Conservation (phyloP, 257 asterid genomes). For the Solanum raphanifolium region DNA sequence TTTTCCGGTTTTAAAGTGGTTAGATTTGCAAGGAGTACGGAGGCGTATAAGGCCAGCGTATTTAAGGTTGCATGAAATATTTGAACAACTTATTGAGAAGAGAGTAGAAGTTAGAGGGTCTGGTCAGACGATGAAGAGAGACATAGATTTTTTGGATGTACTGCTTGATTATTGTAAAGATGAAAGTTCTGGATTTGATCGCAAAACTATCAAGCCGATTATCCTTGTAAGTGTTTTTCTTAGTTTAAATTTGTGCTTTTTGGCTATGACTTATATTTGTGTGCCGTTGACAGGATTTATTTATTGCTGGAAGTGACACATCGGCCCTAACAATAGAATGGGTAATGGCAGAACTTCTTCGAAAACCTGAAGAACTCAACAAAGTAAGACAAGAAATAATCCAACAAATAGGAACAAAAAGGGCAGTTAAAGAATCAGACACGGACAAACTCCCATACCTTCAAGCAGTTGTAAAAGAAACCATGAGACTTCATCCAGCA, state of each 20-base stretch:
- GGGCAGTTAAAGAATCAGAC: background rate
- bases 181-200: background rate
- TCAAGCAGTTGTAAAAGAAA: background rate
- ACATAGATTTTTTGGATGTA: background rate
- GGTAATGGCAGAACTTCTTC: background rate
- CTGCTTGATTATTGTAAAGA: background rate
- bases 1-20: background rate
- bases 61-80: background rate
- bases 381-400: background rate
- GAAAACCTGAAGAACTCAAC: background rate
- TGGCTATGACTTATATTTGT: no score
- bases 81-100: background rate
- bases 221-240: background rate
- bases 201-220: background rate
- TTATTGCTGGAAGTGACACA: background rate
- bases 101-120: background rate
- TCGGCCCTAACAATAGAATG: background rate
- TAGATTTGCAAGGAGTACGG: conserved; percentile 1
- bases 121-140: background rate
- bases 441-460: background rate
- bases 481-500: background rate
- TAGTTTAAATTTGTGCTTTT: background rate
- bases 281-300: background rate
- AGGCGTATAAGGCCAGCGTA: background rate
- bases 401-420: background rate